Evolutionary conservation across 176 grass and related monocot genomes (phyloP), one percentile per base, ranked within the genome.

Genomic region (Pharus latifolius): DNA sequence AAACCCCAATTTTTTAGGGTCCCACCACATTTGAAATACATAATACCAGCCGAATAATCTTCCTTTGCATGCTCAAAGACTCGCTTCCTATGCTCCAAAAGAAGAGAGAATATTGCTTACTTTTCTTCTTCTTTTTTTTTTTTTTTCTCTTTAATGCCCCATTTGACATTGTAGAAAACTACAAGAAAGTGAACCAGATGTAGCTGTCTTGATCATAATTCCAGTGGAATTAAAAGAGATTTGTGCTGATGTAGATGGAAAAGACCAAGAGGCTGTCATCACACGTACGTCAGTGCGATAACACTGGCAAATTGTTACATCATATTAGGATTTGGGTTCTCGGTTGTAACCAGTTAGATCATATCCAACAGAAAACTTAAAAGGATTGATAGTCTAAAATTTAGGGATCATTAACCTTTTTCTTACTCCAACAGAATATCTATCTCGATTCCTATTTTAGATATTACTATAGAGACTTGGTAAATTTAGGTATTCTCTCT

Each of bases 91-190:
- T 17, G 48, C 49, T 1, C 6, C 30, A 15, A 34, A 60, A 41
- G 12, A 26, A 49, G n/a, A 30, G 38, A 22, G 66, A 23, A 29
- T 37, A 23, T 35, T 4, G 14, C 27, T 56, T 19, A 51, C 8
- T 40, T 59, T 49, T 37, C 0, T 16, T 42, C 11, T 25, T 7
- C 16, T 57, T 35, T 47, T 9, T 7, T 34, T 1, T 11, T 14
- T n/a, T 10, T 43, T 75, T 82, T 58, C 62, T 65, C 53, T 43
- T 61, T 32, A 43, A 29, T 59, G 72, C 73, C 68, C 44, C 58
- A 15, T 54, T 80, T 80, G 67, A 72, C 78, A 54, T 72, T 55
- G 66, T 3, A 73, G 68, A 73, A 57, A 72, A 20, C 37, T 64
- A 56, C 28, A 34, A 34, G 67, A 63, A 43, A 80, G 77, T 58